phyloP scores from a whole-genome alignment of 352 stramenopile species.

The Globisporangium uncinulatum region DNA sequence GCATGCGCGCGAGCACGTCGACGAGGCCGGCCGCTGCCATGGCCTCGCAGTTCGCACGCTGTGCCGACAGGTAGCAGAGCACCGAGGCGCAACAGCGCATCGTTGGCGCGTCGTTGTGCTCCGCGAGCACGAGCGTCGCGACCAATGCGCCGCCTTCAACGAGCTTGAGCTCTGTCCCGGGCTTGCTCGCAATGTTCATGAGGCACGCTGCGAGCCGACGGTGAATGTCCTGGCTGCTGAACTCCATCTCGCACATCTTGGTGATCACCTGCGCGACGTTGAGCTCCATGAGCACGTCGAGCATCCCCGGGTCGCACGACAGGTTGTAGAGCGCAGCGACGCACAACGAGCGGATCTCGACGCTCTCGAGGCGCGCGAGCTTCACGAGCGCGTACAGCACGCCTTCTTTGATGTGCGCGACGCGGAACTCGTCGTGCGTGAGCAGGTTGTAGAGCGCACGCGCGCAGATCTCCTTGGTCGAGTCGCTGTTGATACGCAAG shows the following conservation, averaged over 20 bases:
- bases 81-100: conserved; percentile 67
- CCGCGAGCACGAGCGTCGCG: conserved; percentile 58
- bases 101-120: conserved; percentile 66
- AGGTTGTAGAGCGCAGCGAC: conserved; percentile 83
- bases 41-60: conserved; percentile 67
- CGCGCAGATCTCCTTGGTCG: conserved; percentile 85
- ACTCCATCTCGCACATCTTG: conserved; percentile 83
- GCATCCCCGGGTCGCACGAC: conserved; percentile 61
- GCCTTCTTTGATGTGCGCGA: conserved; percentile 80
- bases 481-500: conserved; percentile 85
- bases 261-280: conserved; percentile 81
- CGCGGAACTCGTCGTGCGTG: conserved; percentile 71
- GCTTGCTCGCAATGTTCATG: conserved; percentile 66
- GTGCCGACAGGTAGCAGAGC: conserved; percentile 63
- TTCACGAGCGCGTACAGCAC: conserved; percentile 87
- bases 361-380: conserved; percentile 73
- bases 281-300: conserved; percentile 78
- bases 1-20: conserved; percentile 59
- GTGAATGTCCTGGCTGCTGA: conserved; percentile 77
- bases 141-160: conserved; percentile 64
- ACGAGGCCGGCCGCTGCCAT: conserved; percentile 63
- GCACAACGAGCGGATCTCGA: conserved; percentile 75
- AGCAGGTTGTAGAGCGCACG: conserved; percentile 84
- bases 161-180: conserved; percentile 44
- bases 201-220: conserved; percentile 64